These are phyloP conservation scores for Phaeosphaeria sp. DNA, from an alignment of 2,329 filamentous ascomycete species.

Conservation along the genomic window DNA sequence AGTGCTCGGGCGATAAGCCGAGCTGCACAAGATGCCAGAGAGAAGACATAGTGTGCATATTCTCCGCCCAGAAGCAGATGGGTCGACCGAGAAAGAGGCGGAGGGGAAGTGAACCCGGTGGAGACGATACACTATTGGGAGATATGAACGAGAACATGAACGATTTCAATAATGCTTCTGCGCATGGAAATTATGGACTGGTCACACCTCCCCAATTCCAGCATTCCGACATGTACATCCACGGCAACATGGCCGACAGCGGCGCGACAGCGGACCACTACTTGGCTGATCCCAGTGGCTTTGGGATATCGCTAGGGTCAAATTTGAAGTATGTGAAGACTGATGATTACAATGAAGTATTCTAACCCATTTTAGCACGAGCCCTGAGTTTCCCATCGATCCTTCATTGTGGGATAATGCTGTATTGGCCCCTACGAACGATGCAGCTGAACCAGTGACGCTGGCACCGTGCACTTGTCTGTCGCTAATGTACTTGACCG, in stretches of 20 bases:
- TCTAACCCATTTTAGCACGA: not conserved
- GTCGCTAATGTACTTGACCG: constrained; percentile 54
- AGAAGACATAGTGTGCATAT: constrained; percentile 53
- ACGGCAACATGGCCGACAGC: not conserved
- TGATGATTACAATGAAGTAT: not conserved
- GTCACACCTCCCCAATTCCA: constrained; percentile 18
- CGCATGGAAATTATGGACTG: constrained; percentile 12
- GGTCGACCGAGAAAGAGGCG: constrained; percentile 58
- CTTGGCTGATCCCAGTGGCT: not conserved
- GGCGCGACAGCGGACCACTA: not conserved
- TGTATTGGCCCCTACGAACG: not conserved
- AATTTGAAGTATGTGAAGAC: not conserved
- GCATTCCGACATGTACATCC: constrained; percentile 3
- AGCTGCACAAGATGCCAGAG: constrained; percentile 51
- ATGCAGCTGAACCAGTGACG: not conserved
- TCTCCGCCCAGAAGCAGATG: constrained; percentile 59
- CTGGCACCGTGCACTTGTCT: constrained; percentile 52
- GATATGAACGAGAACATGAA: not conserved
- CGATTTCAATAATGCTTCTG: not conserved
- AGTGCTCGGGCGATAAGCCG: constrained; percentile 55
- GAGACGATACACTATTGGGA: constrained; percentile 1
- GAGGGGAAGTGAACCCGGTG: constrained; percentile 32
- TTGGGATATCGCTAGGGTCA: not conserved
- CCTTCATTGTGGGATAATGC: constrained; percentile 27
- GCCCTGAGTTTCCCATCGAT: not conserved